Evolutionary conservation across 805 yeast genomes (phyloP).

Genomic region (Yueomyces sinensis): DNA sequence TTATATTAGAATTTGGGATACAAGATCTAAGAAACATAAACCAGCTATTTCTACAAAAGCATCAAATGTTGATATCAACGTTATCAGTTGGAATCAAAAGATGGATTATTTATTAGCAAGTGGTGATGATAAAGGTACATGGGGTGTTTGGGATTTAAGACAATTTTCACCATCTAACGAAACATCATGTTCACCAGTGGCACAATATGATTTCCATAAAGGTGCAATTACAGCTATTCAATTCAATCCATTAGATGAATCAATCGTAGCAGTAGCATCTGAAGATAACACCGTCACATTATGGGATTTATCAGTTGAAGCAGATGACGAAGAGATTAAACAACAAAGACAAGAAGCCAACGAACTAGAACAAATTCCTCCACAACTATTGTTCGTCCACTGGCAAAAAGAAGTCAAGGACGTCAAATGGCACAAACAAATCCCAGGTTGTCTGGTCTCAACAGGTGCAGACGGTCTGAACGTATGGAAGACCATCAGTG

Average conservation of each 20-base stretch:
- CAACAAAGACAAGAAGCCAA: constrained; percentile 66
- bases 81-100: constrained; percentile 87
- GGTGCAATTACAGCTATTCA: constrained; percentile 86
- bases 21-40: constrained; percentile 80
- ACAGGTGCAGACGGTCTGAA: constrained; percentile 94
- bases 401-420: constrained; percentile 98
- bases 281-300: constrained; percentile 94
- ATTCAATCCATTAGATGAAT: constrained; percentile 91
- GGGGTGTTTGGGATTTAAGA: constrained; percentile 98
- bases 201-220: constrained; percentile 89
- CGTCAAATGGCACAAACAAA: constrained; percentile 94
- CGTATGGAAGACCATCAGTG: constrained; percentile 94
- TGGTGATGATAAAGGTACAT: constrained; percentile 94
- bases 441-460: constrained; percentile 88
- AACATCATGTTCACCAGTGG: constrained; percentile 56
- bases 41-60: constrained; percentile 83
- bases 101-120: constrained; percentile 80
- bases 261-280: constrained; percentile 87
- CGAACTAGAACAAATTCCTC: constrained; percentile 83
- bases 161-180: constrained; percentile 46
- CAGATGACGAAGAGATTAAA: constrained; percentile 92
- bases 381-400: constrained; percentile 90
- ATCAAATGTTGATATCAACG: constrained; percentile 76
- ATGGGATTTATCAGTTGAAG: constrained; percentile 98
- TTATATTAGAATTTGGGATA: constrained; percentile 81